phyloP scores from a whole-genome alignment of 2,329 filamentous ascomycete genomes.

The Chaetomium olivaceum region DNA sequence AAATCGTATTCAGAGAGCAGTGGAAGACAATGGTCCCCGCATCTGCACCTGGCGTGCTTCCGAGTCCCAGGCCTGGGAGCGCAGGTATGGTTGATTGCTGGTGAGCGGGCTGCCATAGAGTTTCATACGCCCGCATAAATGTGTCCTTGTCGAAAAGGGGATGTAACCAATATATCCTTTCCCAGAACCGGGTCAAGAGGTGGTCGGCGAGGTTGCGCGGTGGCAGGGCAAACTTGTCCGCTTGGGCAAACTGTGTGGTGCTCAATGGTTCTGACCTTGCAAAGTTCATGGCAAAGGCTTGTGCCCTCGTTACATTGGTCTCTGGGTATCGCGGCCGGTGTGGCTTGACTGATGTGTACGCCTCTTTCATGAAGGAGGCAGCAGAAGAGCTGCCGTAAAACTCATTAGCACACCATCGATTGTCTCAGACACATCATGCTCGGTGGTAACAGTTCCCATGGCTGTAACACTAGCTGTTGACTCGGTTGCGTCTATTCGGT shows the following conservation, averaged over 20 bases:
- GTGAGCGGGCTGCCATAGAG: constrained; percentile 38
- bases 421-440: constrained; percentile 26
- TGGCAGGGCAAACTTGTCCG: constrained; percentile 41
- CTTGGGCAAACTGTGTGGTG: constrained; percentile 22
- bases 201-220: constrained; percentile 45
- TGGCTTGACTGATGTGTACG: constrained; percentile 36
- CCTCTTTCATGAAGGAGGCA: constrained; percentile 44
- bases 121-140: constrained; percentile 45
- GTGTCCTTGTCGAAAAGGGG: constrained; percentile 46
- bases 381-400: constrained; percentile 45
- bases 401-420: constrained; percentile 35
- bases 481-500: constrained; percentile 26
- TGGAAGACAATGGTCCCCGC: constrained; percentile 44
- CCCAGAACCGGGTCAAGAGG: constrained; percentile 43
- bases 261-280: constrained; percentile 9
- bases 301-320: neutral
- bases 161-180: constrained; percentile 45
- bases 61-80: constrained; percentile 39
- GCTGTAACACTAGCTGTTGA: constrained; percentile 37
- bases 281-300: constrained; percentile 3
- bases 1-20: constrained; percentile 45
- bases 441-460: constrained; percentile 43
- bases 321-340: neutral
- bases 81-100: constrained; percentile 19
- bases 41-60: constrained; percentile 36